These are phyloP conservation scores for Tribonema minus DNA, from an alignment of 108 stramenopile genomes.

Conservation along the genomic window DNA sequence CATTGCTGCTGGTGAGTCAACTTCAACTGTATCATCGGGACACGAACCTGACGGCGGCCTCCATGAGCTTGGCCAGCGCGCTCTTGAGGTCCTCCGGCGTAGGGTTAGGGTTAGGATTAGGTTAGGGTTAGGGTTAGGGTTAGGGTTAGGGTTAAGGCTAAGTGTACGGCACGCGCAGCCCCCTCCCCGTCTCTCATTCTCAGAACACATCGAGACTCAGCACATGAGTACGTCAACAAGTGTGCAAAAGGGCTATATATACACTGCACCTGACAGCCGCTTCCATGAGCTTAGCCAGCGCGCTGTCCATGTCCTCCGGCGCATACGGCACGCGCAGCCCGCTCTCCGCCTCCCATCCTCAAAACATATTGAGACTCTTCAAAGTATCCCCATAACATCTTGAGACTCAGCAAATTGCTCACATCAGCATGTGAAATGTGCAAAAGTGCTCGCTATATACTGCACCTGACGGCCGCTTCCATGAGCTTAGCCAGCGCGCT, in stretches of 20 bases:
- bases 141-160: too few relatives aligned
- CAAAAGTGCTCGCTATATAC: not conserved
- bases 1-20: too few relatives aligned
- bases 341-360: too few relatives aligned
- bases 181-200: not conserved
- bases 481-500: not conserved
- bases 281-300: not conserved
- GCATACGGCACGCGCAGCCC: too few relatives aligned
- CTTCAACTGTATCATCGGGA: too few relatives aligned
- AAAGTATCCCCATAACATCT: too few relatives aligned
- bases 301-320: not conserved
- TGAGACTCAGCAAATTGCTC: not conserved
- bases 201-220: too few relatives aligned
- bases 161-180: not conserved
- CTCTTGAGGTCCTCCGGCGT: constrained; percentile 8
- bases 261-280: too few relatives aligned
- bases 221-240: too few relatives aligned
- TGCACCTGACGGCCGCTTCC: not conserved
- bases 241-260: too few relatives aligned
- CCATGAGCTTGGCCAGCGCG: constrained; percentile 21
- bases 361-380: too few relatives aligned
- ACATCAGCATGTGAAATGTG: not conserved
- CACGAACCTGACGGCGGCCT: constrained; percentile 29
- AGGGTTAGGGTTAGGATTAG: not conserved
- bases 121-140: too few relatives aligned